Evolutionary conservation across 345 rosid species (phyloP).

Genomic region (Conringia planisiliqua): DNA sequence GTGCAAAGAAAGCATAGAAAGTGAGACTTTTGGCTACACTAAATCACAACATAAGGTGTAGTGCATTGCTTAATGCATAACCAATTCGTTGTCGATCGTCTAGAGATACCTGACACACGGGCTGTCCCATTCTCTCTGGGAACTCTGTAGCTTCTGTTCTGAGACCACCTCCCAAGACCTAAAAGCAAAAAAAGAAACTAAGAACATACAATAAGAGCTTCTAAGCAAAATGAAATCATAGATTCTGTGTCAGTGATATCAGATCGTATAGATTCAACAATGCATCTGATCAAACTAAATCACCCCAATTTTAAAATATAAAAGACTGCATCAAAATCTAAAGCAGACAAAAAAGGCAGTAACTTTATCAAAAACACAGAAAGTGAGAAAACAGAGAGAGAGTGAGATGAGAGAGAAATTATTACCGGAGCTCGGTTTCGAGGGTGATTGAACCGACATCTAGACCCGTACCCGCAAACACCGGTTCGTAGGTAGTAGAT

Average conservation of each 20-base stretch:
- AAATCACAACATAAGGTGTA: neutral
- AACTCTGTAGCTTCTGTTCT: slow-evolving; percentile 57
- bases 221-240: neutral
- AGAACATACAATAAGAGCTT: slow-evolving; percentile 19
- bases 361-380: slow-evolving; percentile 33
- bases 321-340: neutral
- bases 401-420: neutral
- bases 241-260: slow-evolving; percentile 9
- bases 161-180: slow-evolving; percentile 62
- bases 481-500: slow-evolving; percentile 77
- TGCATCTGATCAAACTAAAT: neutral
- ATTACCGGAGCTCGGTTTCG: slow-evolving; percentile 70
- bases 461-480: slow-evolving; percentile 68
- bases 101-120: slow-evolving; percentile 70
- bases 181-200: slow-evolving; percentile 12
- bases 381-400: slow-evolving; percentile 12
- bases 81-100: neutral
- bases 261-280: slow-evolving; percentile 13
- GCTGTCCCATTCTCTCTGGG: slow-evolving; percentile 79
- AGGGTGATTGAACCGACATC: slow-evolving; percentile 98
- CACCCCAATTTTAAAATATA: neutral
- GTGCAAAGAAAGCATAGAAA: slow-evolving; percentile 22
- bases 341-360: slow-evolving; percentile 25
- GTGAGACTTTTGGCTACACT: slow-evolving; percentile 1
- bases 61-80: neutral